These are phyloP conservation scores for Nannochloropsis salina DNA, from an alignment of 108 stramenopile species.

Conservation along the genomic window DNA sequence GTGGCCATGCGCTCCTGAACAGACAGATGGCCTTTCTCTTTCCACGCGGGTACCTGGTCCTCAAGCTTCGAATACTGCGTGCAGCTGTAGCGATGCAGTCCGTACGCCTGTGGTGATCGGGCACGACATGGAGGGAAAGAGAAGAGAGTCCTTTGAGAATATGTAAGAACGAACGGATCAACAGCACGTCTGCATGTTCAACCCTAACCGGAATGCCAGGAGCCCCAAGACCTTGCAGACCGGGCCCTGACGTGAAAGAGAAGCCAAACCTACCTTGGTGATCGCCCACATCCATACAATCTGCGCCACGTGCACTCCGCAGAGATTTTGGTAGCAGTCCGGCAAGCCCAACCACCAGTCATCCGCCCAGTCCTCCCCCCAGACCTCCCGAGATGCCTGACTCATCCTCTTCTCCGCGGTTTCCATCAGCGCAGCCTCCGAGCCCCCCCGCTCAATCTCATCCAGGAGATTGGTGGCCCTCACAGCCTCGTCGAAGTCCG, in stretches of 20 bases:
- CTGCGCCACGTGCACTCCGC: conserved; percentile 6
- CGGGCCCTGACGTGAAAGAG: too few relatives aligned
- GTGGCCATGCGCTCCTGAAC: conserved; percentile 4
- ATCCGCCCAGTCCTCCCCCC: neutral
- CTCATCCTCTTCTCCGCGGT: neutral
- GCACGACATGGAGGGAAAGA: neutral
- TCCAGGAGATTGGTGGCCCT: conserved; percentile 58
- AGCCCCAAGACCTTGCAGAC: too few relatives aligned
- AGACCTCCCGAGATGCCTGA: neutral
- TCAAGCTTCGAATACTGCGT: neutral
- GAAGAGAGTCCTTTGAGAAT: neutral
- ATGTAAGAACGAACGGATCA: too few relatives aligned
- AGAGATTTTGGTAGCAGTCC: conserved; percentile 1
- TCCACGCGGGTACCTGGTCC: neutral
- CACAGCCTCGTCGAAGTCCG: conserved; percentile 68
- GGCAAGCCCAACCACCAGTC: conserved; percentile 4
- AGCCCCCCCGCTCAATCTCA: conserved; percentile 36
- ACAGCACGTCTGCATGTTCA: too few relatives aligned
- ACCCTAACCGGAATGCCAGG: too few relatives aligned
- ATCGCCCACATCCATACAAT: conserved; percentile 17
- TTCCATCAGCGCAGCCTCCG: neutral
- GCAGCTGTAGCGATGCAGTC: neutral
- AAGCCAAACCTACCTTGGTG: neutral
- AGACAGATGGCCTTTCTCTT: neutral
- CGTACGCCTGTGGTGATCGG: neutral